Base-by-base conservation (phyloP, 2,329 filamentous ascomycete species). In the Drechmeria coniospora region DNA sequence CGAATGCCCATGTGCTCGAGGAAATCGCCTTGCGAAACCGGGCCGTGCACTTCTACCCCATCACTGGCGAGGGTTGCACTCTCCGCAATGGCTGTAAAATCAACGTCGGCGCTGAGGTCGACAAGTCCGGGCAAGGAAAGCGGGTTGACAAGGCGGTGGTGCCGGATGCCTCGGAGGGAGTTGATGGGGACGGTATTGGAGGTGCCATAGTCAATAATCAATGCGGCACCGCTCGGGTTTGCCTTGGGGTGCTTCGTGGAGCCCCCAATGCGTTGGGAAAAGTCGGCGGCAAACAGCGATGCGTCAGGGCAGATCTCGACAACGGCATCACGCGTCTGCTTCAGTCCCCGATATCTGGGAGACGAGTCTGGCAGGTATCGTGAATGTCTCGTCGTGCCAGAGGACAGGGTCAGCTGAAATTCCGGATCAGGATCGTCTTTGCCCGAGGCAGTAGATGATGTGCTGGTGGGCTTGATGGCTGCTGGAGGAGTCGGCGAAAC, bases 191-290 rank as follows among this genome's bases (percentile, higher is more conserved):
- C 74, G 0, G 61, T 79, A 41, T 74, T 63, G 3, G 72, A 54
- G 4, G 87, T 79, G 12, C 90, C 90, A 54, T 98, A 98, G 57
- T 98, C 90, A 25, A 98, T 72, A 41, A 98, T 82, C n/a, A 98
- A 63, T 1, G 87, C 90, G 7, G 86, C 90, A 27, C 90, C 90
- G 1, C 74, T 77, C 1, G 86, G 74, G 1, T 47, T 49, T 0
- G 60, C 40, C 46, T 82, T 86, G 1, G 63, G 57, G 5, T 61
- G 39, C 21, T 59, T 40, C 1, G 53, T 32, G 0, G 68, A 61
- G 28, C 82, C 83, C 28, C 87, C 87, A 43, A 98, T 92, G 30
- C 83, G 74, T 9, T 66, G 56, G 5, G 90, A 83, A 48, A 98
- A 82, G 47, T 92, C 80, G 24, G 74, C 63, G 1, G 76, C 72